Conservation (phyloP, 495 filamentous ascomycete species). For the Chaetomidium leptoderma region DNA sequence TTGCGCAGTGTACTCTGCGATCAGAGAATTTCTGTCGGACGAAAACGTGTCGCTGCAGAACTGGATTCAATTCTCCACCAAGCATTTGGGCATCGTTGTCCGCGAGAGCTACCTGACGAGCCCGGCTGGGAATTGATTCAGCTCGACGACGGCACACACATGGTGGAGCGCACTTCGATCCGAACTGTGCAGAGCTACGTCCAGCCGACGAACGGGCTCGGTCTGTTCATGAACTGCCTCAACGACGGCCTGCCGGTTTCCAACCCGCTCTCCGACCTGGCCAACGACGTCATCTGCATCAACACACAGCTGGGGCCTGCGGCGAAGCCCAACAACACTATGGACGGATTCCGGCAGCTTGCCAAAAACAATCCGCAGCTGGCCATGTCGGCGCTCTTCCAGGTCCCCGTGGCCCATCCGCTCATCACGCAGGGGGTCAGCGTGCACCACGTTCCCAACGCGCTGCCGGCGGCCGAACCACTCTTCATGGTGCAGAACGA, state of each 20-base stretch:
- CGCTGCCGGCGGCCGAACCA: neutral
- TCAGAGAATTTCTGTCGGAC: conserved; percentile 22
- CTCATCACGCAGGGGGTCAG: conserved; percentile 14
- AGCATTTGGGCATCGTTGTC: conserved; percentile 20
- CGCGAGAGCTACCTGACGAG: conserved; percentile 22
- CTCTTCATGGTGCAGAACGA: conserved; percentile 1
- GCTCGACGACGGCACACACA: conserved; percentile 20
- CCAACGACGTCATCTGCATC: conserved; percentile 27
- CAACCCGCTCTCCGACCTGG: conserved; percentile 22
- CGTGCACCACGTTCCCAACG: conserved; percentile 2
- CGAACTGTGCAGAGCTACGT: conserved; percentile 9
- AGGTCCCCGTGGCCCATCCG: conserved; percentile 7
- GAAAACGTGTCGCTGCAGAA: conserved; percentile 22
- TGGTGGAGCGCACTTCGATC: conserved; percentile 16
- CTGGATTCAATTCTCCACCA: conserved; percentile 25
- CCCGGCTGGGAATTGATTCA: conserved; percentile 24
- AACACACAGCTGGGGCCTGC: conserved; percentile 15
- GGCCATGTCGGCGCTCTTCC: conserved; percentile 18
- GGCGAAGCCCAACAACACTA: conserved; percentile 6
- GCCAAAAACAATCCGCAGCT: conserved; percentile 11
- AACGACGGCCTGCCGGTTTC: conserved; percentile 23
- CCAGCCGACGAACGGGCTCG: conserved; percentile 27
- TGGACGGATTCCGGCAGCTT: conserved; percentile 9
- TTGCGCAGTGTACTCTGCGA: conserved; percentile 27
- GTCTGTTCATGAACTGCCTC: conserved; percentile 24